Percentiles rank a stretch among this genome's conserved stretches.
These are phyloP conservation scores for Erythrobasidium yunnanense DNA, from an alignment of 768 basidiomycete species.

Conservation along the genomic window DNA sequence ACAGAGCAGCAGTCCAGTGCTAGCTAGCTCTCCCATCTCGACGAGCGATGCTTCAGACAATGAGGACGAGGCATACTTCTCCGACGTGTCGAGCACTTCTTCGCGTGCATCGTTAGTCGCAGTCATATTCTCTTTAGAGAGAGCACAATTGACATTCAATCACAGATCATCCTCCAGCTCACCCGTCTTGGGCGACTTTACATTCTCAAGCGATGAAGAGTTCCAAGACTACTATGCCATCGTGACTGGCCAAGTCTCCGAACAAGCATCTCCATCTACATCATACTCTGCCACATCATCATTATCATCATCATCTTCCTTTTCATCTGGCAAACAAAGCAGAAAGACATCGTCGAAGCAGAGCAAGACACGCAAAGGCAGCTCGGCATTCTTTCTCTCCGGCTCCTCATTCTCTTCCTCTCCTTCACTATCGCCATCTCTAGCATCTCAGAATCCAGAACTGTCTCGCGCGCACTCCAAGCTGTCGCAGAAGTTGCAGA, in stretches of 20 bases:
- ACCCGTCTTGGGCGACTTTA: conserved; percentile 3
- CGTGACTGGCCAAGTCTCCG: background rate
- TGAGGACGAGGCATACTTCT: conserved; percentile 16
- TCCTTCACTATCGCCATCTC: background rate
- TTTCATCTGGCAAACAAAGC: background rate
- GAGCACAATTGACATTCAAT: conserved; percentile 54
- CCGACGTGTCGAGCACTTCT: conserved; percentile 1
- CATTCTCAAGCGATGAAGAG: conserved; percentile 8
- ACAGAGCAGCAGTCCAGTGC: too few species aligned
- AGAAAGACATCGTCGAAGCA: conserved; percentile 19
- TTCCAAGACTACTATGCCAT: conserved; percentile 9
- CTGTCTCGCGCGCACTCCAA: background rate
- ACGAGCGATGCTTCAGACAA: too few species aligned
- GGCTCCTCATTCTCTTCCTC: background rate
- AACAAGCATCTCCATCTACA: background rate
- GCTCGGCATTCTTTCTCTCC: conserved; percentile 16
- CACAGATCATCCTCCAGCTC: conserved; percentile 26
- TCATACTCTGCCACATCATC: background rate
- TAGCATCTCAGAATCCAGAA: conserved; percentile 13
- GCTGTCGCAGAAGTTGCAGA: background rate
- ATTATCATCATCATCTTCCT: background rate
- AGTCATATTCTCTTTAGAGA: conserved; percentile 47
- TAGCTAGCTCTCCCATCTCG: too few species aligned
- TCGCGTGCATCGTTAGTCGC: conserved; percentile 1
- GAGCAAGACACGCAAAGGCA: conserved; percentile 23